Base-by-base conservation (phyloP, 441 rosid genomes). In the Populus trichocarpa region DNA sequence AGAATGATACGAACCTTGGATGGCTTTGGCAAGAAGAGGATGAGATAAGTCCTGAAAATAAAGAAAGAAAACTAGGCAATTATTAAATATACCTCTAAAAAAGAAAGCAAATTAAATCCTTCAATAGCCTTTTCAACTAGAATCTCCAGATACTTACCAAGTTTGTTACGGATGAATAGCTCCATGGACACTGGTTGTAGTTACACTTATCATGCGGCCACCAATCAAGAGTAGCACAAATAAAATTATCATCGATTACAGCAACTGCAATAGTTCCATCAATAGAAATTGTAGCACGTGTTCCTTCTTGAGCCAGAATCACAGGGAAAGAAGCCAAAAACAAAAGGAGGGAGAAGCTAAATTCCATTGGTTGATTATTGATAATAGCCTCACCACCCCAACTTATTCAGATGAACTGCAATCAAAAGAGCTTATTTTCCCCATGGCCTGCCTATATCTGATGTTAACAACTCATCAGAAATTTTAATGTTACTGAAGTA, bases 121-220 rank as follows among this genome's bases (percentile, higher is more conserved):
- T 78, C 42, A 46, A 83, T 66, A 79, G 5, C 38, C 8, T 3
- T 77, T 68, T 35, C 68, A 72, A 33, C 33, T 80, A 70, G 6
- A 64, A 7, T 36, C 32, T 40, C 16, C 28, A n/a, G 40, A 67
- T 26, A 42, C 87, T 79, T 85, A 90, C 99, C 95, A 95, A 79
- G 83, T 92, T 92, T 69, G 86, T 81, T 10, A 76, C 96, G 64
- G 99, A 96, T 67, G 98, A 81, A 84, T 93, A 83, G 36, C 89
- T 89, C 98, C 99, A 96, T 1, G 99, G 98, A 78, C 99, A 96
- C 32, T 89, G 93, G 46, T 92, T 71, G 85, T 96, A 96, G 86
- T 94, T 84, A 79, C 99, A 96, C 84, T 96, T 96, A 77, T 96
- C 98, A 83, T 89, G 98, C 75, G 99, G 99, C 99, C 99, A 96